Evolutionary conservation across 495 filamentous ascomycete species (phyloP).

Genomic region (Glonium stellatum): DNA sequence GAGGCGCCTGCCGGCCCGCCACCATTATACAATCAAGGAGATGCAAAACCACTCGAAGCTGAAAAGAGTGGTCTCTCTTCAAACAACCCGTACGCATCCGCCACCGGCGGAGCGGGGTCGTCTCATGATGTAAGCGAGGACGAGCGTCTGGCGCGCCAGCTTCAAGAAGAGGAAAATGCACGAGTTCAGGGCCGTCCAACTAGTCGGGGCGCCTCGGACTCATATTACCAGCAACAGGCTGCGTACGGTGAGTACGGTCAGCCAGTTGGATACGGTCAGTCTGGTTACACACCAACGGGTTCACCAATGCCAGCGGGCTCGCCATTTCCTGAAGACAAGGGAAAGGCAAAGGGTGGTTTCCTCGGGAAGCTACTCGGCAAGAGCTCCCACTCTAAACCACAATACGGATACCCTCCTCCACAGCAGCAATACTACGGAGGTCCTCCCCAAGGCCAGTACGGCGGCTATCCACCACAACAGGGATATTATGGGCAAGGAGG

Average conservation of each 20-base stretch:
- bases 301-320: neutral
- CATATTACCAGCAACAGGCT: constrained; percentile 39
- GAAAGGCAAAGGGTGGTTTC: constrained; percentile 41
- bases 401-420: constrained; percentile 7
- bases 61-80: constrained; percentile 52
- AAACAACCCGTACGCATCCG: constrained; percentile 53
- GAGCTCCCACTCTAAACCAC: constrained; percentile 4
- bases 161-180: constrained; percentile 78
- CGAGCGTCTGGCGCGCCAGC: constrained; percentile 62
- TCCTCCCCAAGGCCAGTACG: neutral
- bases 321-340: constrained; percentile 33
- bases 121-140: constrained; percentile 54
- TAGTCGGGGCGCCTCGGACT: constrained; percentile 37
- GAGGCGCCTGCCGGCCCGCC: constrained; percentile 43
- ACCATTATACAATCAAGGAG: constrained; percentile 53
- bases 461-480: constrained; percentile 11
- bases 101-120: constrained; percentile 12
- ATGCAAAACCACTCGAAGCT: constrained; percentile 29
- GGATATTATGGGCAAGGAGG: constrained; percentile 16
- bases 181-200: constrained; percentile 39
- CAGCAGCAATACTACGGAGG: constrained; percentile 16
- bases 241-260: constrained; percentile 1
- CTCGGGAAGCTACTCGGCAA: constrained; percentile 50
- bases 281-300: neutral
- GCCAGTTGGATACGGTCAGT: constrained; percentile 3